Evolutionary conservation across 768 basidiomycete genomes (phyloP), one percentile per base, ranked within the genome.

Genomic region (Hygrocybe punicea): DNA sequence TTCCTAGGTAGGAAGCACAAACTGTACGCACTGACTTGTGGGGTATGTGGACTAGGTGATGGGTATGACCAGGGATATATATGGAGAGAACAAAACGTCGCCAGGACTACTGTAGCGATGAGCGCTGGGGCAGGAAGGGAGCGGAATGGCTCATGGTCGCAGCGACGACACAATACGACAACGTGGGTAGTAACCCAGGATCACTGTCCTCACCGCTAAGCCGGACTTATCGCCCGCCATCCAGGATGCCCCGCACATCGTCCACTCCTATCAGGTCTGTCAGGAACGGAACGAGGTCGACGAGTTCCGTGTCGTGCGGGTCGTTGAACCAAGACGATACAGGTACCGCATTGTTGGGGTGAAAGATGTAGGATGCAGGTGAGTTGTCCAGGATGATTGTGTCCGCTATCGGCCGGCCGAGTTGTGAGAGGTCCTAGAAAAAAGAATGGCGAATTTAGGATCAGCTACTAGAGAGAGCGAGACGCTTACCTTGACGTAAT

Each of bases 261-360:
- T 87, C 86, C 35, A 94, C 93, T 23, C 80, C 77, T 29, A 76
- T 81, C 37, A 99, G 80, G 73, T 98, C 97, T 34, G 90, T 76
- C 60, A 99, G 81, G 81, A 99, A 98, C 25, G 93, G 93, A 10
- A 94, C 86, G 51, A 98, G 78, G 73, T 98, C 96, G 14, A 45
- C 25, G n/a, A 54, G 53, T 25, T 54, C 96, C 45, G 95, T 96
- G 69, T 98, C 96, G 66, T 98, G 96, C 6, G 95, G 95, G 73
- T 94, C 94, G 71, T 98, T 98, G 78, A 99, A 99, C 97, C 97
- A 99, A 54, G 92, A 94, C 40, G 96, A 98, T 58, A 99, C 95
- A 10, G 97, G 97, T 4, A 98, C 96, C 35, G 97, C 97, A 70
- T 98, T 98, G 77, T 97, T 95, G 16, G 94, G 94, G 69, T 99